Evolutionary conservation across 1,284 basidiomycete species (phyloP).

Genomic region (Fistulina hepatica): DNA sequence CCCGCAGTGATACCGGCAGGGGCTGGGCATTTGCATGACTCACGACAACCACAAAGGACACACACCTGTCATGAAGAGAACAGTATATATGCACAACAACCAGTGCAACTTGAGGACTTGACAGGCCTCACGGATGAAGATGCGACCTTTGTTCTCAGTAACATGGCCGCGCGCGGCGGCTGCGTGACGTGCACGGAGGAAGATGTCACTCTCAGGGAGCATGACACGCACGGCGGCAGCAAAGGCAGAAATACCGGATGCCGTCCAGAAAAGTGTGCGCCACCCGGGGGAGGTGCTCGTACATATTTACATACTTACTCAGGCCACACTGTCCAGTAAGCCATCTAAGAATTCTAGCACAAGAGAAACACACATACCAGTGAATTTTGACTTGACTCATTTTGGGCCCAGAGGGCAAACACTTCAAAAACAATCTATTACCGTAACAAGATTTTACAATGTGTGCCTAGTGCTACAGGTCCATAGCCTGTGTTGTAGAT

Average conservation of each 20-base stretch:
- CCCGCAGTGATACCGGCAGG: slow-evolving; percentile 1
- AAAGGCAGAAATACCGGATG: slow-evolving; percentile 61
- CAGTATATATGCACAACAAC: slow-evolving; percentile 77
- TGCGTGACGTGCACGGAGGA: slow-evolving; percentile 48
- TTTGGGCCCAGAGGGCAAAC: no score
- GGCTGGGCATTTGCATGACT: background rate
- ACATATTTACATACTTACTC: no score
- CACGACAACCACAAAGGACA: slow-evolving; percentile 6
- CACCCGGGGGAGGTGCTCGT: slow-evolving; percentile 40
- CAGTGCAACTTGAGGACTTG: slow-evolving; percentile 80
- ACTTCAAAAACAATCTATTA: no score
- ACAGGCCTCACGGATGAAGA: slow-evolving; percentile 64
- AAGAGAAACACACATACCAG: no score
- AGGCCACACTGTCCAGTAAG: no score
- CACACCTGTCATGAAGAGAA: slow-evolving; percentile 68
- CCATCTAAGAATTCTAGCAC: no score
- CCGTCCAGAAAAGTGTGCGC: slow-evolving; percentile 61
- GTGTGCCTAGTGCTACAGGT: no score
- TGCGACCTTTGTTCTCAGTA: slow-evolving; percentile 45
- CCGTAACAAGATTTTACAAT: no score
- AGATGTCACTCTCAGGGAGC: slow-evolving; percentile 77
- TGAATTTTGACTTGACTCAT: no score
- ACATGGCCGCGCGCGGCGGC: slow-evolving; percentile 33
- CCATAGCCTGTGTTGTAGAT: no score
- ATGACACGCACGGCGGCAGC: slow-evolving; percentile 62